These are phyloP conservation scores for Taxillus chinensis DNA, from an alignment of 164 flowering plant species.

Conservation along the genomic window DNA sequence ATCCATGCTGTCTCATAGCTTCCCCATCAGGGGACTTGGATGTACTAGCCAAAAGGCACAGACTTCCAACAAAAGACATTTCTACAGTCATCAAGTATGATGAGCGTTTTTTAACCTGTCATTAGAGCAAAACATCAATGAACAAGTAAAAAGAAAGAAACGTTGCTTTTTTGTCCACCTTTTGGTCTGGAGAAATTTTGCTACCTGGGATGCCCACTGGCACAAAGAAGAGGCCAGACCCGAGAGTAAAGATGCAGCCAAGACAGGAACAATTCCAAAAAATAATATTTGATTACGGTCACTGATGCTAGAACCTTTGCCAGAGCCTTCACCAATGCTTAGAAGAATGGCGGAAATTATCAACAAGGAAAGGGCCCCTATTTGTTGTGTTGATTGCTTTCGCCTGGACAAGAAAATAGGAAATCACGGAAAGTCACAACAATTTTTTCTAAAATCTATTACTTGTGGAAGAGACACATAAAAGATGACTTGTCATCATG, in stretches of 20 bases:
- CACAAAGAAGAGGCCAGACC: constrained; percentile 94
- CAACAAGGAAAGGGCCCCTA: constrained; percentile 83
- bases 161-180: too few relatives aligned
- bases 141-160: not conserved
- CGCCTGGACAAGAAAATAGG: constrained; percentile 33
- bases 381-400: constrained; percentile 79
- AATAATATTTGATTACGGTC: constrained; percentile 57
- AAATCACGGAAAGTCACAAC: not conserved
- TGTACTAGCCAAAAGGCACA: constrained; percentile 75
- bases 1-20: constrained; percentile 71
- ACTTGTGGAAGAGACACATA: not conserved
- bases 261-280: constrained; percentile 84
- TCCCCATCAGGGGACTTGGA: constrained; percentile 91
- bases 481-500: not conserved
- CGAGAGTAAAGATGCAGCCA: constrained; percentile 96
- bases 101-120: constrained; percentile 85
- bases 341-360: constrained; percentile 84
- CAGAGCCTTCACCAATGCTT: constrained; percentile 92
- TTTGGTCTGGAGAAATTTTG: constrained; percentile 1
- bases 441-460: not conserved
- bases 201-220: constrained; percentile 99
- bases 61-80: constrained; percentile 92
- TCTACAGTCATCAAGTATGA: constrained; percentile 96
- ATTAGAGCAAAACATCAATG: not conserved
- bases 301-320: constrained; percentile 44